Evolutionary conservation across 75 land plant species (phyloP).

Genomic region (Cryptomeria japonica): DNA sequence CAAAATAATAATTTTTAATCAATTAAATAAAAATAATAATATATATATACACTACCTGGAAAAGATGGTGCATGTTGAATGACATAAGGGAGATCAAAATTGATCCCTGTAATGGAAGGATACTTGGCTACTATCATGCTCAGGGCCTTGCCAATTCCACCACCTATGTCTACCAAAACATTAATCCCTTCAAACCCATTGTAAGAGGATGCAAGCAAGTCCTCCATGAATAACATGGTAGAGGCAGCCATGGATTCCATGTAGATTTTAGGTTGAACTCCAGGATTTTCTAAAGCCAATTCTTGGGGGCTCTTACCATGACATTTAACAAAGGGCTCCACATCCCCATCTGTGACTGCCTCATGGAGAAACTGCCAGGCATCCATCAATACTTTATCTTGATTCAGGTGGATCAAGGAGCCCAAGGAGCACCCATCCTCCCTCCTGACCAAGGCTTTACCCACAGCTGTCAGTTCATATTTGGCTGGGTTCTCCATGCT

Average conservation of each 20-base stretch:
- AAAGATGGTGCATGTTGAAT: neutral
- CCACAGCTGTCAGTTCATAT: neutral
- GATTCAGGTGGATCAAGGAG: neutral
- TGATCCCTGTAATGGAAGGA: neutral
- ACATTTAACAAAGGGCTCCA: neutral
- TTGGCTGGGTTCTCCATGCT: neutral
- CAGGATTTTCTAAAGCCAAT: neutral
- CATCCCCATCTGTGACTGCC: slow-evolving; percentile 1
- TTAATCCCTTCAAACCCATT: neutral
- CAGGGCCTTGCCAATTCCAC: neutral
- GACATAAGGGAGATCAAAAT: slow-evolving; percentile 2
- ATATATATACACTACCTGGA: no score
- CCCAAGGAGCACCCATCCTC: neutral
- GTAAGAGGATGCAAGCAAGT: neutral
- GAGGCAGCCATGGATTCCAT: neutral
- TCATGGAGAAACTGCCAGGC: neutral
- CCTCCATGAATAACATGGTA: neutral
- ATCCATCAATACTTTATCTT: neutral
- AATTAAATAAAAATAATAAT: no score
- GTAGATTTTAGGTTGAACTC: neutral
- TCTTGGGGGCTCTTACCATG: neutral
- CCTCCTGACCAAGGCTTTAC: neutral
- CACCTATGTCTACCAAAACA: neutral
- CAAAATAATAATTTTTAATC: neutral
- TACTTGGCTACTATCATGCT: neutral